A percentile compares a stretch with the other conserved stretches of the same genome.
These are phyloP conservation scores for Starmera quercuum DNA, from an alignment of 805 yeast genomes.

Conservation along the genomic window DNA sequence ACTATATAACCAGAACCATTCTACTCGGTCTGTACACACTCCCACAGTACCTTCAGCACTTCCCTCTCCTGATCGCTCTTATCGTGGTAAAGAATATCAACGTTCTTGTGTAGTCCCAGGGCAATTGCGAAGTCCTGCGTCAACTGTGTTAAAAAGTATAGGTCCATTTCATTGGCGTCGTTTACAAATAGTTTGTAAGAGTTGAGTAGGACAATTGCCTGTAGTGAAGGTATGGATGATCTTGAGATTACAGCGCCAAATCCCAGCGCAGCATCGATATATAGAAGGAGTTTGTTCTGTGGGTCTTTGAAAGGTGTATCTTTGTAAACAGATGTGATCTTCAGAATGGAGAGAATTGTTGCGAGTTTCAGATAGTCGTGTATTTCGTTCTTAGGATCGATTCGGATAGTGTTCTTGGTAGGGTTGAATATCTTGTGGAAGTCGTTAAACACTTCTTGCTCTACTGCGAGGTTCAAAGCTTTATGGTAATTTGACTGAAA, in stretches of 20 bases:
- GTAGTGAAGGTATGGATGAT: slow-evolving; percentile 11
- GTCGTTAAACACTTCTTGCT: slow-evolving; percentile 1
- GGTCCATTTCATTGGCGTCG: slow-evolving; percentile 10
- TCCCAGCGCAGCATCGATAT: slow-evolving; percentile 12
- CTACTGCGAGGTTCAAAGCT: slow-evolving; percentile 9
- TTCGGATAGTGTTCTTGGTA: slow-evolving; percentile 3
- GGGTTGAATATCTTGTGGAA: slow-evolving; percentile 8
- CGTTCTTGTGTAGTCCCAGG: slow-evolving; percentile 14
- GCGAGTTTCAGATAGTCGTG: slow-evolving; percentile 12
- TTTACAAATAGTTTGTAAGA: slow-evolving; percentile 12
- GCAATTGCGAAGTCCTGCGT: slow-evolving; percentile 16
- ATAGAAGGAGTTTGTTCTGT: slow-evolving; percentile 5
- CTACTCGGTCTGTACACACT: no score
- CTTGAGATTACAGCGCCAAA: slow-evolving; percentile 13
- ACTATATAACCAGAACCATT: no score
- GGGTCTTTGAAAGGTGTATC: slow-evolving; percentile 5
- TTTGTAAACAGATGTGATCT: slow-evolving; percentile 11
- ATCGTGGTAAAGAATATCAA: slow-evolving; percentile 13
- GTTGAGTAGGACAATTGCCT: slow-evolving; percentile 10
- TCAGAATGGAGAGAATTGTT: slow-evolving; percentile 8
- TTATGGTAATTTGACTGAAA: slow-evolving; percentile 9
- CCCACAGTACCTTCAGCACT: slow-evolving; percentile 12
- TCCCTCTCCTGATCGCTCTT: slow-evolving; percentile 9
- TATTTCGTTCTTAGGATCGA: slow-evolving; percentile 7
- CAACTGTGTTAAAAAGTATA: slow-evolving; percentile 10